Evolutionary conservation across 2,329 filamentous ascomycete species (phyloP), one percentile per base, ranked within the genome.

Genomic region (Colletotrichum echinochloae): DNA sequence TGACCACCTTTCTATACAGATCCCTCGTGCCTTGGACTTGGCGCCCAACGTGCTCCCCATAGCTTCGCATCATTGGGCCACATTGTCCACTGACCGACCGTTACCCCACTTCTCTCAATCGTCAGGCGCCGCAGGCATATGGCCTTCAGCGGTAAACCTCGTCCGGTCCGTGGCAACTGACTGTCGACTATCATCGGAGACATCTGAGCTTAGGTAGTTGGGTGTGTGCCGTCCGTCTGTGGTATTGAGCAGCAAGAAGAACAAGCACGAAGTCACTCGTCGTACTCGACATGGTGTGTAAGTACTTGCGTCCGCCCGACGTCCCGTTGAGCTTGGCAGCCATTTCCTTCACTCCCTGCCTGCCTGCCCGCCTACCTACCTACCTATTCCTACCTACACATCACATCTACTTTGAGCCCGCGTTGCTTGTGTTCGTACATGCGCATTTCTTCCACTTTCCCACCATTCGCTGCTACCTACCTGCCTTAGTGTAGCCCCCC

Each of bases 201-300:
- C 41, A 41, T 33, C 44, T 30, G n/a, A 52, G 52, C 28, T 57
- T 57, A 20, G 37, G 14, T 41, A 41, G 39, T 5, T 46, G 12
- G 20, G 20, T 46, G 44, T 41, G 16, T n/a, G 49, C 49, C 39
- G 20, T 39, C 48, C 23, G 48, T 55, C 39, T 33, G 56, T 55
- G 49, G 33, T 52, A 55, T 28, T 18, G 26, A 46, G 48, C 35
- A 46, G 48, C 35, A n/a, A n/a, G 33, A 26, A 35, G 20, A 44
- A 6, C 41, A 33, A 37, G 59, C 26, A 33, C 26, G 11, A 16
- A 37, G 20, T 44, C 51, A 61, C 39, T 56, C 30, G 18, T 28
- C 41, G 51, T 14, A 23, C 28, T 37, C 62, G 60, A 37, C 28
- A 73, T 73, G 72, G 66, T 73, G 46, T 72, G 72, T 73, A 66